Evolutionary conservation across 2,329 filamentous ascomycete species (phyloP).

Genomic region (Ascochyta viciae-villosae): DNA sequence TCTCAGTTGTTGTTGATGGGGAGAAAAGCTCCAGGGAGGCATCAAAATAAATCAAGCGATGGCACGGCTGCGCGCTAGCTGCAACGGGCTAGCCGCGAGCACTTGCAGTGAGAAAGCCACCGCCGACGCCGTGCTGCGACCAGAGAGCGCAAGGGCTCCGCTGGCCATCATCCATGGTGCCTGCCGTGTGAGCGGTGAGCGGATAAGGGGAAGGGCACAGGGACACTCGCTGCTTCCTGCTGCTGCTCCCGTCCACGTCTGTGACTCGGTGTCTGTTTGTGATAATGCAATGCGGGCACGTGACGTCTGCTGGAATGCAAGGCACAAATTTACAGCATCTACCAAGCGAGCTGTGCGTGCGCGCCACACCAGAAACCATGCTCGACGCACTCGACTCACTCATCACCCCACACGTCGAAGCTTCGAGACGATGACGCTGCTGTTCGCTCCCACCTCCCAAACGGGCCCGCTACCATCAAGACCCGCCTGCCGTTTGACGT

Average conservation of each 20-base stretch:
- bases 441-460: conserved; percentile 2
- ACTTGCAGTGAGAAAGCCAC: conserved; percentile 28
- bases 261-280: neutral
- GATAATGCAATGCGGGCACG: neutral
- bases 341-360: conserved; percentile 16
- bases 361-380: conserved; percentile 14
- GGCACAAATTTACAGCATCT: neutral
- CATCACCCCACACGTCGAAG: conserved; percentile 1
- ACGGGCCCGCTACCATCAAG: conserved; percentile 24
- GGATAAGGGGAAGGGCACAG: neutral
- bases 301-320: conserved; percentile 8
- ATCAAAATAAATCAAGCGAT: conserved; percentile 37
- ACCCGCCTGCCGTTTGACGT: conserved; percentile 37
- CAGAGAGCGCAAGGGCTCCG: conserved; percentile 15
- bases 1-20: conserved; percentile 45
- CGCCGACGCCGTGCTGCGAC: conserved; percentile 7
- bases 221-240: too few species aligned
- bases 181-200: conserved; percentile 16
- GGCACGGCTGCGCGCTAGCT: conserved; percentile 19
- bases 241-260: neutral
- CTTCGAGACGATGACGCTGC: conserved; percentile 16
- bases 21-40: conserved; percentile 36
- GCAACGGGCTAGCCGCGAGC: conserved; percentile 36
- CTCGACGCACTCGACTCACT: conserved; percentile 8
- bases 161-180: conserved; percentile 3